These are phyloP conservation scores for Verticillium longisporum DNA, from an alignment of 2,329 filamentous ascomycete species.

Conservation along the genomic window DNA sequence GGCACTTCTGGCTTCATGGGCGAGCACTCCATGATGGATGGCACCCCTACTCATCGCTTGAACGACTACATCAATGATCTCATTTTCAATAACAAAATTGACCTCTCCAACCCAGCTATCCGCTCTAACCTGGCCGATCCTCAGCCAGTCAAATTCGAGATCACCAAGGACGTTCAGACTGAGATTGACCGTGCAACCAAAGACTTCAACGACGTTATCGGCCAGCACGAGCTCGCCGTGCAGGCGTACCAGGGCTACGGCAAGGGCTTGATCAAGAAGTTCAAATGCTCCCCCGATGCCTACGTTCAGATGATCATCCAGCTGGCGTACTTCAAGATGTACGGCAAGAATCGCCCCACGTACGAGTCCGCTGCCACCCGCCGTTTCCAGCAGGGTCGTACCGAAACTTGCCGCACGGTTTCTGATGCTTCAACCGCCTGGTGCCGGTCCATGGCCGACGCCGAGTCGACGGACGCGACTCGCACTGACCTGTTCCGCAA, in stretches of 20 bases:
- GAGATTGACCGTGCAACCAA: slow-evolving; percentile 73
- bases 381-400: slow-evolving; percentile 92
- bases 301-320: slow-evolving; percentile 99
- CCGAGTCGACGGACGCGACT: slow-evolving; percentile 53
- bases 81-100: slow-evolving; percentile 91
- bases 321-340: slow-evolving; percentile 98
- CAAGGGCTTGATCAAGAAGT: slow-evolving; percentile 98
- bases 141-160: slow-evolving; percentile 66
- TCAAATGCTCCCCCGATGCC: slow-evolving; percentile 95
- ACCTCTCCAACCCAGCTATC: slow-evolving; percentile 71
- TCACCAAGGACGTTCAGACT: slow-evolving; percentile 64
- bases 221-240: slow-evolving; percentile 82
- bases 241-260: slow-evolving; percentile 97
- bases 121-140: slow-evolving; percentile 84
- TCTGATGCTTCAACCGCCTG: slow-evolving; percentile 88
- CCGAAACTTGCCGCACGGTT: slow-evolving; percentile 89
- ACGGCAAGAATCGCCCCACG: slow-evolving; percentile 92
- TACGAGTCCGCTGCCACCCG: slow-evolving; percentile 95
- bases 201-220: slow-evolving; percentile 78
- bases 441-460: slow-evolving; percentile 79
- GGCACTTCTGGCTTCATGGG: slow-evolving; percentile 96
- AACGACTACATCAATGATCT: slow-evolving; percentile 91
- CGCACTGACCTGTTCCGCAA: slow-evolving; percentile 72
- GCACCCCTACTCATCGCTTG: slow-evolving; percentile 91
- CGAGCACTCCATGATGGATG: slow-evolving; percentile 99